These are phyloP conservation scores for Rhizopus sp. DNA, from an alignment of 371 early-diverging fungal genomes.

Conservation along the genomic window DNA sequence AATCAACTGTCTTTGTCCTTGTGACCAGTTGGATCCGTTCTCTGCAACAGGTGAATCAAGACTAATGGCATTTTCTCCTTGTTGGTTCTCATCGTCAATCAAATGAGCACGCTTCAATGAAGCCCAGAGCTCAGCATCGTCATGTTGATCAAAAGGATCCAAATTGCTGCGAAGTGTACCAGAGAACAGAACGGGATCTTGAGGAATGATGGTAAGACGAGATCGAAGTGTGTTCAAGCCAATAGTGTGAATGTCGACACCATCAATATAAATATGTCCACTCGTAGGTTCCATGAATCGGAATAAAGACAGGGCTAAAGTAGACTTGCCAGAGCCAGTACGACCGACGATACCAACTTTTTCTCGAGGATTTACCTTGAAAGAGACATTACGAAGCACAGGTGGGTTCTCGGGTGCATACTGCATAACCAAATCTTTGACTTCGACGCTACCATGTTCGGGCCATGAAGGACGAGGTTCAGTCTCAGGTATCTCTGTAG, in stretches of 20 bases:
- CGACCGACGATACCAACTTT: slow-evolving; percentile 70
- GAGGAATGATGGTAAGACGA: slow-evolving; percentile 72
- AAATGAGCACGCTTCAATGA: slow-evolving; percentile 67
- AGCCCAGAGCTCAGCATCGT: slow-evolving; percentile 81
- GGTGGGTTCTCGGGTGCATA: slow-evolving; percentile 71
- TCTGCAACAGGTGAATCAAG: slow-evolving; percentile 66
- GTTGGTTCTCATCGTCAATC: slow-evolving; percentile 53
- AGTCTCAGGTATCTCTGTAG: slow-evolving; percentile 45
- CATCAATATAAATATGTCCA: slow-evolving; percentile 72
- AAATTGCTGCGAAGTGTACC: slow-evolving; percentile 81
- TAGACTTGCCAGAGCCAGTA: slow-evolving; percentile 66
- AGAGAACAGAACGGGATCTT: slow-evolving; percentile 78
- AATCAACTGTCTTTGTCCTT: slow-evolving; percentile 90
- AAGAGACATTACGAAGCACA: slow-evolving; percentile 69
- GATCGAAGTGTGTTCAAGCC: slow-evolving; percentile 68
- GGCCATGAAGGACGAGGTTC: slow-evolving; percentile 75
- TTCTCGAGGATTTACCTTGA: slow-evolving; percentile 56
- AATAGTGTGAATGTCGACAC: slow-evolving; percentile 66
- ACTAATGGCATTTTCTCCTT: slow-evolving; percentile 49
- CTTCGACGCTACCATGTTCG: slow-evolving; percentile 61
- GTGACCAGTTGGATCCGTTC: slow-evolving; percentile 80
- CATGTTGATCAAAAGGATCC: slow-evolving; percentile 71
- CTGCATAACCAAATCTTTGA: slow-evolving; percentile 64
- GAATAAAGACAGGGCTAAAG: slow-evolving; percentile 71
- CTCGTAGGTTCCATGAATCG: slow-evolving; percentile 69